Base-by-base conservation (phyloP, 1,284 basidiomycete genomes). In the Heterobasidion irregulare region DNA sequence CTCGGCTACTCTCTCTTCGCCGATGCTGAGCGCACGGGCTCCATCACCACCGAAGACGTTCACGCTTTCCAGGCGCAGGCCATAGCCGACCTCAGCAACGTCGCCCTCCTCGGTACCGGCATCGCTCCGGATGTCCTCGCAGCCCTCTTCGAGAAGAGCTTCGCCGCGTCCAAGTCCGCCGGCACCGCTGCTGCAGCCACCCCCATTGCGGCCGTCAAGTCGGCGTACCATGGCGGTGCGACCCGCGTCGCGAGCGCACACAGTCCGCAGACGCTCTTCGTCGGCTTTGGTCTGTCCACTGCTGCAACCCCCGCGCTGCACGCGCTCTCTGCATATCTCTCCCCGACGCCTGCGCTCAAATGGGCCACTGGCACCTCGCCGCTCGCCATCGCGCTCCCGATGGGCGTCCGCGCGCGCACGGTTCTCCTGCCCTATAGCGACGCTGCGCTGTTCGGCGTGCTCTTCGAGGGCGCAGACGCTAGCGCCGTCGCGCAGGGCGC, bases 1-100 rank as follows among this genome's bases (percentile, higher is more conserved):
- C 89, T 98, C 64, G 93, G 94, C 65, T 82, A 90, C 65, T 89
- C 92, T 47, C 79, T 97, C 60, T 94, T 91, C 71, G 87, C 92
- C 32, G 75, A 84, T 13, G 73, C 82, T n/a, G 82, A 89, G 2
- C 15, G 57, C 8, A 18, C 51, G 67, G 74, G 74, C 58, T 74
- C 78, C 62, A 74, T 94, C 61, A 79, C 84, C 53, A 77, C 80
- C 47, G 77, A 78, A 16, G 84, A 88, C 63, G 80, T 95, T 64
- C 84, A 54, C 38, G 52, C 56, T 12, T 33, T 61, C 13, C 59
- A 88, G 68, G 70, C 79, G 1, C 94, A 78, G 66, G 92, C 91
- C 58, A 70, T 80, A 53, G 70, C 81, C 56, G 84, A 82, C 35
- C 94, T 95, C 70, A 76, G 80, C 56, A 82, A 84, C 64, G 80